Percentiles rank a stretch among this genome's conserved stretches.
Evolutionary conservation across 768 basidiomycete genomes (phyloP).

Genomic region (Boletus vermiculosoides): DNA sequence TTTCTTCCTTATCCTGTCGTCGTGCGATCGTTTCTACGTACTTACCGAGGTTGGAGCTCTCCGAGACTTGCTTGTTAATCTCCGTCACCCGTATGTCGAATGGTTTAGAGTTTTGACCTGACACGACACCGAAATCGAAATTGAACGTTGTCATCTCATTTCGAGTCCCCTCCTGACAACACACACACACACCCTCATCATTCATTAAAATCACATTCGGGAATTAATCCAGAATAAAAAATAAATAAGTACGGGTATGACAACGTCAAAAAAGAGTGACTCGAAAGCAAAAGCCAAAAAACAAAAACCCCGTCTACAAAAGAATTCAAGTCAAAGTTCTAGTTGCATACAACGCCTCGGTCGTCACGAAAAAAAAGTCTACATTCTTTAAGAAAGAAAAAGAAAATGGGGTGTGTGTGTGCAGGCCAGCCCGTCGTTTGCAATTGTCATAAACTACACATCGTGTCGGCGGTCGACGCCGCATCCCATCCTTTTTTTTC

Average conservation of each 20-base stretch:
- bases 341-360: slow-evolving; percentile 8
- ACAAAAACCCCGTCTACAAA: not conserved
- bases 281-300: not conserved
- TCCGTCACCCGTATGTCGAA: too few relatives aligned
- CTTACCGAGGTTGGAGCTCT: too few relatives aligned
- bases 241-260: not conserved
- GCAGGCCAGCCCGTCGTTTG: slow-evolving; percentile 26
- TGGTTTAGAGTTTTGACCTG: too few relatives aligned
- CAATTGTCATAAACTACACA: slow-evolving; percentile 10
- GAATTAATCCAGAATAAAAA: not conserved
- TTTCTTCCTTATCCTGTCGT: too few relatives aligned
- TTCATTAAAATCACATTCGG: not conserved
- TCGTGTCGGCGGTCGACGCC: slow-evolving; percentile 6
- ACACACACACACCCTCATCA: too few relatives aligned
- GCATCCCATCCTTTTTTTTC: not conserved
- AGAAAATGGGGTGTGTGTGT: not conserved
- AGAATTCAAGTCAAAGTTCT: slow-evolving; percentile 7
- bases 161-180: not conserved
- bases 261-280: not conserved
- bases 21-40: too few relatives aligned
- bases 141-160: not conserved
- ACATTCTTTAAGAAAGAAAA: too few relatives aligned
- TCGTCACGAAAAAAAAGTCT: not conserved
- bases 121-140: too few relatives aligned
- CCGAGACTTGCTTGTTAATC: too few relatives aligned